Evolutionary conservation across 2,329 filamentous ascomycete species (phyloP).

Genomic region (Coniochaeta sp.): DNA sequence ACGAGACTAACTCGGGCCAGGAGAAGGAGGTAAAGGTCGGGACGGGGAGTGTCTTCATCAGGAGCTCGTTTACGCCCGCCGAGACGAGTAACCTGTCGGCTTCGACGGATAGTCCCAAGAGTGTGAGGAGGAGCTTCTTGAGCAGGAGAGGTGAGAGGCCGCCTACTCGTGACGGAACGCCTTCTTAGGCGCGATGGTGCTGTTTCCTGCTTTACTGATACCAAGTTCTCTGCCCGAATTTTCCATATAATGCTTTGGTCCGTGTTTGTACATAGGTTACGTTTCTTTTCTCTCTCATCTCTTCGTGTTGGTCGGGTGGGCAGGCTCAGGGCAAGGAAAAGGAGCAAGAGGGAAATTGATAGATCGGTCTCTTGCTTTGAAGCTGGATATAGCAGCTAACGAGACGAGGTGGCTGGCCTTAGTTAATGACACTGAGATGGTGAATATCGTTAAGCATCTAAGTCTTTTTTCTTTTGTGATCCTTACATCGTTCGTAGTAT

Average conservation of each 20-base stretch:
- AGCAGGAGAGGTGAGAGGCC: constrained; percentile 39
- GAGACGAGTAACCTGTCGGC: constrained; percentile 28
- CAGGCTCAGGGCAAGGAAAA: not conserved
- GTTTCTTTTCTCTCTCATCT: constrained; percentile 3
- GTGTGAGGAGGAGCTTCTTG: constrained; percentile 48
- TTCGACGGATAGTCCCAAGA: constrained; percentile 31
- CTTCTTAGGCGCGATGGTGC: constrained; percentile 11
- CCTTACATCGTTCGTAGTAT: too few relatives aligned
- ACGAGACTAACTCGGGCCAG: constrained; percentile 60
- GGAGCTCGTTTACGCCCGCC: constrained; percentile 60
- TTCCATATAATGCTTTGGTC: not conserved
- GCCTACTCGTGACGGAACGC: constrained; percentile 37
- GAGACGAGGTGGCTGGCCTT: not conserved
- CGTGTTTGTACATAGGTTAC: not conserved
- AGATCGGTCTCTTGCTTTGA: not conserved
- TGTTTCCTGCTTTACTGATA: not conserved
- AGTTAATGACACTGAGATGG: not conserved
- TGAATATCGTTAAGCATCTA: not conserved
- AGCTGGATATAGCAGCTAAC: not conserved
- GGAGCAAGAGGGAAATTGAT: not conserved
- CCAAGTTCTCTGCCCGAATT: not conserved
- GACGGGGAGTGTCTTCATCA: constrained; percentile 62
- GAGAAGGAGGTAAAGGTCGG: constrained; percentile 74
- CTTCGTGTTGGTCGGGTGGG: not conserved
- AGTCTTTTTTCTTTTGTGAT: too few relatives aligned